These are phyloP conservation scores for Aureobasidium lini DNA, from an alignment of 2,329 filamentous ascomycete species.

Conservation along the genomic window DNA sequence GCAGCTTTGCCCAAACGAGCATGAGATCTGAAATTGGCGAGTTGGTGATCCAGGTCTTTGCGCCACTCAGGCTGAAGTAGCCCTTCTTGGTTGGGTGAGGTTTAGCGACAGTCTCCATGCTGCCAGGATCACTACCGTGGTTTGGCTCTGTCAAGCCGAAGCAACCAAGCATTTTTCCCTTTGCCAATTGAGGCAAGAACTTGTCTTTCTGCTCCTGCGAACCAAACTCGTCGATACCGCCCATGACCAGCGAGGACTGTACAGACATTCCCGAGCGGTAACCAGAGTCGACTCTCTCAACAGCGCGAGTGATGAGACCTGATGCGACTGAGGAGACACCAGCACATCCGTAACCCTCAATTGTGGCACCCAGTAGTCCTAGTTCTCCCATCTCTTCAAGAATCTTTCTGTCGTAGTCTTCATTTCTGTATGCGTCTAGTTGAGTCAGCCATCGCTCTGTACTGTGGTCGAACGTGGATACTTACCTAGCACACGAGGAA, in stretches of 20 bases:
- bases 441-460: conserved; percentile 11
- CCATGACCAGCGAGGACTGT: conserved; percentile 89
- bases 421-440: conserved; percentile 75
- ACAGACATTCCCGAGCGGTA: conserved; percentile 92
- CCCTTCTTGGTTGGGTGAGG: conserved; percentile 78
- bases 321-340: conserved; percentile 80
- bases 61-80: conserved; percentile 68
- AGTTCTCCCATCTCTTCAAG: conserved; percentile 87
- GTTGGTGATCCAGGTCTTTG: conserved; percentile 96
- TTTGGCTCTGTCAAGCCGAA: conserved; percentile 91
- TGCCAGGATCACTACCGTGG: conserved; percentile 84
- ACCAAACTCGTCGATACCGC: conserved; percentile 81
- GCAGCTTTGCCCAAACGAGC: conserved; percentile 86
- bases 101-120: conserved; percentile 82
- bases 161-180: conserved; percentile 73
- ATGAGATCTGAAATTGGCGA: conserved; percentile 81
- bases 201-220: conserved; percentile 81
- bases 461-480: neutral
- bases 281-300: conserved; percentile 84
- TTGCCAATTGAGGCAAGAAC: conserved; percentile 72
- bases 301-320: conserved; percentile 83
- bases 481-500: conserved; percentile 76
- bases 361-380: conserved; percentile 78
- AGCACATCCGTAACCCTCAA: conserved; percentile 81
- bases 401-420: conserved; percentile 78